These are phyloP conservation scores for Candida sp. DNA, from an alignment of 1,139 yeast species.

Conservation along the genomic window DNA sequence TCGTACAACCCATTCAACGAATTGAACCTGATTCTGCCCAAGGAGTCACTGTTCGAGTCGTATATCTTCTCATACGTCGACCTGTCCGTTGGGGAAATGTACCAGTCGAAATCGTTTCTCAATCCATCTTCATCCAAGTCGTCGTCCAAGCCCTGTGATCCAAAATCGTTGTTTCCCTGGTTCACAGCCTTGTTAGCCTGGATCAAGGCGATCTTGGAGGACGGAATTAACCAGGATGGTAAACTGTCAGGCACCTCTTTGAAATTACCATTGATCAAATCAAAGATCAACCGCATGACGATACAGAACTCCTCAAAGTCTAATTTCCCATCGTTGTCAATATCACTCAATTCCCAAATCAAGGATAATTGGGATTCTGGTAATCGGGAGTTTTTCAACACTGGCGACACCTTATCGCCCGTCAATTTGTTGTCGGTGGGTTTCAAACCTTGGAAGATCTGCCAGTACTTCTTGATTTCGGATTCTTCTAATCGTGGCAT, in stretches of 20 bases:
- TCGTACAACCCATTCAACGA: constrained; percentile 71
- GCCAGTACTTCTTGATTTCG: constrained; percentile 98
- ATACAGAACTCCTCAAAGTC: constrained; percentile 99
- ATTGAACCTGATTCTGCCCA: constrained; percentile 83
- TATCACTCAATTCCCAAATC: constrained; percentile 94
- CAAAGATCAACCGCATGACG: constrained; percentile 95
- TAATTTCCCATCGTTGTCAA: constrained; percentile 87
- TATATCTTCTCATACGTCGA: constrained; percentile 80
- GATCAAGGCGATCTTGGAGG: constrained; percentile 82
- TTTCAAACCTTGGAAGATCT: constrained; percentile 86
- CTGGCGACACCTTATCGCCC: constrained; percentile 87
- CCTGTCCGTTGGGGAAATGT: constrained; percentile 88
- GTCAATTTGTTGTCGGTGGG: constrained; percentile 80
- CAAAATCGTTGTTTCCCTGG: constrained; percentile 31
- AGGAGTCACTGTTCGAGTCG: constrained; percentile 72
- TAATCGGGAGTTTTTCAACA: constrained; percentile 87
- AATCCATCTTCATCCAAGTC: constrained; percentile 50
- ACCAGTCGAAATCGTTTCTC: constrained; percentile 89
- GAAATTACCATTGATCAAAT: constrained; percentile 79
- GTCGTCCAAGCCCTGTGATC: constrained; percentile 42
- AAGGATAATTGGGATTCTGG: constrained; percentile 74
- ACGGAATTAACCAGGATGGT: constrained; percentile 94
- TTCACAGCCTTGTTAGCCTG: constrained; percentile 76
- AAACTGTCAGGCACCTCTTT: constrained; percentile 67
- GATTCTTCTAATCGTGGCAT: constrained; percentile 84